A percentile compares a stretch with the other conserved stretches of the same genome.
These are phyloP conservation scores for Zymoseptoria passerinii DNA, from an alignment of 2,329 filamentous ascomycete genomes.

Conservation along the genomic window DNA sequence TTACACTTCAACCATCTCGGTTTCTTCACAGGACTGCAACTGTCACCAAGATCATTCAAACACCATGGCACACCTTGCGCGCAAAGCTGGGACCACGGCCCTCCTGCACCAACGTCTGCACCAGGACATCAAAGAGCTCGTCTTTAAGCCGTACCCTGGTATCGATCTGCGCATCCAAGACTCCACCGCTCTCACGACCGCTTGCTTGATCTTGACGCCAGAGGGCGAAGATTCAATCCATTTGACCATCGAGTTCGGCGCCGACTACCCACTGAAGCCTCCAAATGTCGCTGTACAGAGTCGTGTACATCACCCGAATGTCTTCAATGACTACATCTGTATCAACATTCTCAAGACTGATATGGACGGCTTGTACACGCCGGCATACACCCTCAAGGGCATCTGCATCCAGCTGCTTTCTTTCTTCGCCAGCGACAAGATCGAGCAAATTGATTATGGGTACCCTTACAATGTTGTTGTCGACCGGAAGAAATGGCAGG, in stretches of 20 bases:
- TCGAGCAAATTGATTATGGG: conserved; percentile 18
- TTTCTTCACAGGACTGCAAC: not conserved
- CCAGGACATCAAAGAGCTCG: conserved; percentile 17
- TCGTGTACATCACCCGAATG: conserved; percentile 15
- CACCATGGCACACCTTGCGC: not conserved
- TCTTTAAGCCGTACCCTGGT: conserved; percentile 18
- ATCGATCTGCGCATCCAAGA: conserved; percentile 14
- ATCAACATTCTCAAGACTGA: conserved; percentile 13
- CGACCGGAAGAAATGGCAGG: conserved; percentile 10
- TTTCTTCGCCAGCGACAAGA: conserved; percentile 16
- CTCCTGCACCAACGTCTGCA: conserved; percentile 11
- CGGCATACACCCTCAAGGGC: conserved; percentile 19
- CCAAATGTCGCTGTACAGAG: conserved; percentile 15
- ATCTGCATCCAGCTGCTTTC: conserved; percentile 21
- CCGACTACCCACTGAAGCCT: conserved; percentile 11
- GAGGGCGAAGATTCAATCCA: conserved; percentile 11
- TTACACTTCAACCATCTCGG: not conserved
- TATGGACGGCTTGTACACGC: conserved; percentile 11
- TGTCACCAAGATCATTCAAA: not conserved
- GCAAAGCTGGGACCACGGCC: not conserved
- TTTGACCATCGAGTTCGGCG: conserved; percentile 13
- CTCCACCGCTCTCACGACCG: conserved; percentile 8
- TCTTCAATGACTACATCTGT: conserved; percentile 19
- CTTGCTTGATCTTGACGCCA: conserved; percentile 15
- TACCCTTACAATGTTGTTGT: conserved; percentile 1